A percentile compares a stretch with the other conserved stretches of the same genome.
Conservation (phyloP, 1,284 basidiomycete species). For the Trichosporon faecale region DNA sequence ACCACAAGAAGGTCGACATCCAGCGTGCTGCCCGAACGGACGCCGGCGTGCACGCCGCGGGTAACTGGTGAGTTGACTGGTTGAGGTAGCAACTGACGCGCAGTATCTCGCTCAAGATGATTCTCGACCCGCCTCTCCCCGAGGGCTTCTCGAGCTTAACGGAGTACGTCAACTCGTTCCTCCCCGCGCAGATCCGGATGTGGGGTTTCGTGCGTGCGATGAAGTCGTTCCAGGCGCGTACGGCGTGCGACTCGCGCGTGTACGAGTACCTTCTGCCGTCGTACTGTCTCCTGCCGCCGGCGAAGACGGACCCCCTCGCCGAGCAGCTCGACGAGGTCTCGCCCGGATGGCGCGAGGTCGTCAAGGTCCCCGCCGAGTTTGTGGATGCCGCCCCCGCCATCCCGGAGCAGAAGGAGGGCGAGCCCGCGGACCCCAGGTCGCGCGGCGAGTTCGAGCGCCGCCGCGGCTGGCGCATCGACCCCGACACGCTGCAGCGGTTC, state of each 20-base stretch:
- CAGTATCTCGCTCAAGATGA: constrained; percentile 79
- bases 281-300: constrained; percentile 88
- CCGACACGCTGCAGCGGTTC: constrained; percentile 60
- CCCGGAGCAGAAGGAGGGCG: constrained; percentile 49
- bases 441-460: constrained; percentile 46
- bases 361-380: constrained; percentile 38
- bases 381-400: constrained; percentile 47
- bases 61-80: constrained; percentile 60
- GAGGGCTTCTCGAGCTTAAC: constrained; percentile 60
- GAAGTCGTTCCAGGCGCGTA: constrained; percentile 87
- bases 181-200: constrained; percentile 86
- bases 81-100: constrained; percentile 1
- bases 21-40: constrained; percentile 92
- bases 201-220: constrained; percentile 88
- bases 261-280: constrained; percentile 97
- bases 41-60: constrained; percentile 94
- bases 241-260: constrained; percentile 86
- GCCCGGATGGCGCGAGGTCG: constrained; percentile 44
- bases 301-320: constrained; percentile 66
- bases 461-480: constrained; percentile 63
- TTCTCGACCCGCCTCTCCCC: constrained; percentile 68
- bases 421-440: constrained; percentile 28
- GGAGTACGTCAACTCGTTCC: constrained; percentile 73
- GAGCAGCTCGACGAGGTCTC: constrained; percentile 53
- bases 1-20: constrained; percentile 83